Percentiles rank a stretch among this genome's conserved stretches.
Conservation (phyloP, 1,284 basidiomycete genomes). For the Stygiomarasmius scandens region DNA sequence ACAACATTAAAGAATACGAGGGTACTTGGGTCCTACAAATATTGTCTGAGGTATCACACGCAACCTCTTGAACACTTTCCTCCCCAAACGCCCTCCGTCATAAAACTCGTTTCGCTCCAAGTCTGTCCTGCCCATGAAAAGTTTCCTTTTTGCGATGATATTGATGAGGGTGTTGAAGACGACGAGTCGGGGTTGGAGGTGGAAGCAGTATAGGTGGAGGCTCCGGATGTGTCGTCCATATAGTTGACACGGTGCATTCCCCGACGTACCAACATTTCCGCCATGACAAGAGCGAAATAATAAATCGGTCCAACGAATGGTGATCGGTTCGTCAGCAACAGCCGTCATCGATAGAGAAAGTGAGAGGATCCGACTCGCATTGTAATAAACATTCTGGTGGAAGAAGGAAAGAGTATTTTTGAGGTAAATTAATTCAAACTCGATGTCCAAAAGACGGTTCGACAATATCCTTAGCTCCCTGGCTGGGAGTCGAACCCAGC, state of each 20-base stretch:
- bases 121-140: slow-evolving; percentile 79
- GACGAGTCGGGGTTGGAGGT: slow-evolving; percentile 32
- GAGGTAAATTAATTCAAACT: too few species aligned
- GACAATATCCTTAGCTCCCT: too few species aligned
- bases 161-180: slow-evolving; percentile 36
- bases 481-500: too few species aligned
- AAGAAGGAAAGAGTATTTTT: too few species aligned
- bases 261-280: slow-evolving; percentile 70
- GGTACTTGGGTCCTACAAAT: slow-evolving; percentile 64
- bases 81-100: slow-evolving; percentile 58
- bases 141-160: slow-evolving; percentile 67
- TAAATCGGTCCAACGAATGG: slow-evolving; percentile 64
- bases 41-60: slow-evolving; percentile 48
- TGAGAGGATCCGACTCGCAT: too few species aligned
- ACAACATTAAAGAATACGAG: too few species aligned
- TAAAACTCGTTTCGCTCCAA: slow-evolving; percentile 63
- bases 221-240: slow-evolving; percentile 54
- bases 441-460: too few species aligned
- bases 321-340: slow-evolving; percentile 65
- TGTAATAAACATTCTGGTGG: slow-evolving; percentile 70
- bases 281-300: slow-evolving; percentile 68
- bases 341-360: too few species aligned
- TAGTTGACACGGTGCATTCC: slow-evolving; percentile 65
- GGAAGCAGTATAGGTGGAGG: slow-evolving; percentile 50
- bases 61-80: slow-evolving; percentile 52